Percentiles rank a stretch among this genome's conserved stretches.
These are phyloP conservation scores for Lactifluus echinatus DNA, from an alignment of 768 basidiomycete species.

Conservation along the genomic window DNA sequence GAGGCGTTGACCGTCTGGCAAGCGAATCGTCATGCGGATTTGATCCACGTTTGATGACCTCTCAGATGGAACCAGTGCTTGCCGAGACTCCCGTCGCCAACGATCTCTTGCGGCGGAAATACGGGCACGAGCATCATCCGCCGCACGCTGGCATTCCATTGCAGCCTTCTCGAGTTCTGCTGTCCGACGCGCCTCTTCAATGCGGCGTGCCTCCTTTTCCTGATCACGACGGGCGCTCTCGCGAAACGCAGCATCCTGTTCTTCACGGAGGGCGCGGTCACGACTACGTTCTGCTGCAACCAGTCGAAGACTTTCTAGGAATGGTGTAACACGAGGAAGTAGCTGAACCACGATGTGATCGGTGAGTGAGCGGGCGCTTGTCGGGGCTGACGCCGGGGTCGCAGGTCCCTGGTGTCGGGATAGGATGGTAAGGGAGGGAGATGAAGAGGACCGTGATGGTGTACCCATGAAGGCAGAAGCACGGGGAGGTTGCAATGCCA, in stretches of 20 bases:
- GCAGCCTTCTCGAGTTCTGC: slow-evolving; percentile 22
- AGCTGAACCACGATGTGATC: slow-evolving; percentile 63
- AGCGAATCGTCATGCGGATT: slow-evolving; percentile 46
- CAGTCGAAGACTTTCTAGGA: slow-evolving; percentile 53
- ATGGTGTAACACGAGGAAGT: slow-evolving; percentile 73
- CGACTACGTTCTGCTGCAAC: slow-evolving; percentile 41
- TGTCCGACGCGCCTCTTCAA: slow-evolving; percentile 23
- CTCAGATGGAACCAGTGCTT: slow-evolving; percentile 36
- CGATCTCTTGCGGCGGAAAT: slow-evolving; percentile 15
- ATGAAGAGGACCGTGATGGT: slow-evolving; percentile 21
- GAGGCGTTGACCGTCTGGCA: slow-evolving; percentile 44
- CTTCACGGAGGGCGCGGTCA: slow-evolving; percentile 55
- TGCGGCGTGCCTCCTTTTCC: slow-evolving; percentile 30
- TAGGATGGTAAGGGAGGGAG: slow-evolving; percentile 63
- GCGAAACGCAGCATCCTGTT: slow-evolving; percentile 74
- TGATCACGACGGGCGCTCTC: slow-evolving; percentile 57
- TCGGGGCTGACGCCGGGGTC: slow-evolving; percentile 41
- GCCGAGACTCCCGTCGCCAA: slow-evolving; percentile 57
- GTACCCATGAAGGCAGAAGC: slow-evolving; percentile 30
- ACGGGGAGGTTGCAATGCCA: slow-evolving; percentile 75
- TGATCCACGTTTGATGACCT: slow-evolving; percentile 28
- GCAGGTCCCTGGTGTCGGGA: slow-evolving; percentile 74
- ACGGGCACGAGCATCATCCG: slow-evolving; percentile 26
- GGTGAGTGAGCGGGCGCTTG: slow-evolving; percentile 54
- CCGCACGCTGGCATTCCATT: slow-evolving; percentile 21